Evolutionary conservation across 1,284 basidiomycete genomes (phyloP), one percentile per base, ranked within the genome.

Genomic region (Pascua guehoae): DNA sequence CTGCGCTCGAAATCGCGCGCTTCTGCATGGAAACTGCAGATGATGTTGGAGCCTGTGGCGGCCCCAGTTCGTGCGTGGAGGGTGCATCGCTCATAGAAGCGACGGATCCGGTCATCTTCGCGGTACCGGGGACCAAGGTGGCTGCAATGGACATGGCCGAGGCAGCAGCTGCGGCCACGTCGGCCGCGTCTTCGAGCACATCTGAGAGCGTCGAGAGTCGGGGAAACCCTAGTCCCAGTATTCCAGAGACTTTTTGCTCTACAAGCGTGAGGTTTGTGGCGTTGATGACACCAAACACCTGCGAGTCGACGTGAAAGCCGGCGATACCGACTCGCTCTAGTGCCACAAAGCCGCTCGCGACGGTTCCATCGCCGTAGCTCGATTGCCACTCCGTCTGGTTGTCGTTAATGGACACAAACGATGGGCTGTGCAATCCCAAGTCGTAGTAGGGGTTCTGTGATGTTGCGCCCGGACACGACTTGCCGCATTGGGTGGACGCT

Each of bases 211-310:
- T 48, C 18, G 72, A 72, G 43, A 72, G 54, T 17, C 78, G 62
- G 0, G 78, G 73, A 54, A 79, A 79, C 8, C 77, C 78, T 1
- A 79, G 57, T 7, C 78, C 78, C 5, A 78, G 46, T 24, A 79
- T 69, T 2, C 78, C 78, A 7, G 74, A 74, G 16, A 77, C 70
- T 16, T 70, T 67, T 57, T 78, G 72, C 3, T 61, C 57, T 1
- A 64, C 54, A 39, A 78, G 57, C 1, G 76, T 75, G 40, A 79
- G 63, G 46, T 75, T 78, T 17, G 78, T 79, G 17, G 65, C 39
- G 53, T 70, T 73, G 62, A 77, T 66, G 17, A 77, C 15, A 8
- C 73, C 71, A 44, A 73, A 61, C 11, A 67, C 60, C 61, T 71
- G 70, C 12, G 60, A 58, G 9, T 56, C 51, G 15, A 68, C 18